Evolutionary conservation across 2,329 filamentous ascomycete species (phyloP).

Genomic region (Aspergillus neotritici): DNA sequence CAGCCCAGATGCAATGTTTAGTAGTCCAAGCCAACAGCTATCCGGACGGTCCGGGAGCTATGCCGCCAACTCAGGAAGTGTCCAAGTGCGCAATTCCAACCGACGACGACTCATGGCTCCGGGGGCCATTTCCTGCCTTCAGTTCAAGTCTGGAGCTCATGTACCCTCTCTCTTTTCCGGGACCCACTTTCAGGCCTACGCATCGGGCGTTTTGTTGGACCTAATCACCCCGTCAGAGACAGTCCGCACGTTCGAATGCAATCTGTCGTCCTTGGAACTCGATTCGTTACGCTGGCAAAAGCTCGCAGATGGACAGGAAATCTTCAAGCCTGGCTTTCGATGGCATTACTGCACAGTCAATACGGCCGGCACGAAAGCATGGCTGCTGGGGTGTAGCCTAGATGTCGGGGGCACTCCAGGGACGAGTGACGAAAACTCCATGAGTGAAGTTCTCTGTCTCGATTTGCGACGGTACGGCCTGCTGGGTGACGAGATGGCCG

Average conservation of each 20-base stretch:
- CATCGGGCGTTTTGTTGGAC: constrained; percentile 85
- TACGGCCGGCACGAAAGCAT: constrained; percentile 89
- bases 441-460: constrained; percentile 90
- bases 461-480: constrained; percentile 89
- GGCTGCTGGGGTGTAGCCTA: constrained; percentile 87
- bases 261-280: constrained; percentile 81
- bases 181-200: constrained; percentile 92
- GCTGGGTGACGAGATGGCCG: constrained; percentile 67
- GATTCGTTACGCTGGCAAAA: constrained; percentile 89
- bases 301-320: constrained; percentile 85
- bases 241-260: constrained; percentile 80
- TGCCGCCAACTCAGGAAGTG: constrained; percentile 64
- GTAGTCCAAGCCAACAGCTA: constrained; percentile 31
- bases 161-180: constrained; percentile 85
- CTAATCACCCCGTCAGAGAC: constrained; percentile 90
- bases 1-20: constrained; percentile 34
- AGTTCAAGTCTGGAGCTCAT: constrained; percentile 80
- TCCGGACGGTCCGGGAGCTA: constrained; percentile 50
- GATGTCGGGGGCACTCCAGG: constrained; percentile 64
- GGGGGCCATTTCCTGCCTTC: constrained; percentile 81
- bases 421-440: constrained; percentile 75
- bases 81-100: constrained; percentile 51
- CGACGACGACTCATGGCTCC: constrained; percentile 59
- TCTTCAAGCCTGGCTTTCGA: constrained; percentile 85
- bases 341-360: constrained; percentile 99